phyloP scores from a whole-genome alignment of 176 grass and related monocot genomes.

The Paspalum notatum region DNA sequence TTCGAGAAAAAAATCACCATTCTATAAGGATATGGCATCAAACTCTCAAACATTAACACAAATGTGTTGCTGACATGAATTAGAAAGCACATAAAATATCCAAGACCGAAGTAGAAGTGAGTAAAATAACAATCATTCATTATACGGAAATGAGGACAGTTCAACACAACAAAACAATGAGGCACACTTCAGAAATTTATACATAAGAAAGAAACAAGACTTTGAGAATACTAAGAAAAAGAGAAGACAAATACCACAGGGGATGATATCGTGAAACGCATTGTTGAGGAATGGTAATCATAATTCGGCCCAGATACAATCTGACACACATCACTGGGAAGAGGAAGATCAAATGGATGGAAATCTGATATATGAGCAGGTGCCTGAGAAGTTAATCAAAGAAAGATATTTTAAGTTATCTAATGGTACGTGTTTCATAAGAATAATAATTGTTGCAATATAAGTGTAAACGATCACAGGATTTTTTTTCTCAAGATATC shows the following conservation, averaged over 20 bases:
- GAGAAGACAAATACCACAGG: constrained; percentile 61
- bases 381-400: constrained; percentile 55
- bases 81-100: background rate
- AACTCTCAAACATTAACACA: background rate
- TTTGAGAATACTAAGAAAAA: constrained; percentile 22
- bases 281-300: constrained; percentile 81
- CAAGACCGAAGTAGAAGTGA: background rate
- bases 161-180: constrained; percentile 15
- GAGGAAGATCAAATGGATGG: constrained; percentile 65
- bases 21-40: background rate
- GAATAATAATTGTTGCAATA: constrained; percentile 29
- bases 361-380: constrained; percentile 70
- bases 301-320: constrained; percentile 88
- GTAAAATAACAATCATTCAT: constrained; percentile 5
- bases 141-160: background rate
- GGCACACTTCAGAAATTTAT: constrained; percentile 6
- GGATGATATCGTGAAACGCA: constrained; percentile 92
- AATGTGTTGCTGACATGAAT: background rate
- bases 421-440: background rate
- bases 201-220: background rate
- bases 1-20: background rate
- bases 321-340: constrained; percentile 89
- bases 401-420: background rate
- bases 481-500: background rate
- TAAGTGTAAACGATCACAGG: background rate